A percentile compares a stretch with the other conserved stretches of the same genome.
Conservation (phyloP, 139 green algal species). For the Auxenochlorella protothecoides region DNA sequence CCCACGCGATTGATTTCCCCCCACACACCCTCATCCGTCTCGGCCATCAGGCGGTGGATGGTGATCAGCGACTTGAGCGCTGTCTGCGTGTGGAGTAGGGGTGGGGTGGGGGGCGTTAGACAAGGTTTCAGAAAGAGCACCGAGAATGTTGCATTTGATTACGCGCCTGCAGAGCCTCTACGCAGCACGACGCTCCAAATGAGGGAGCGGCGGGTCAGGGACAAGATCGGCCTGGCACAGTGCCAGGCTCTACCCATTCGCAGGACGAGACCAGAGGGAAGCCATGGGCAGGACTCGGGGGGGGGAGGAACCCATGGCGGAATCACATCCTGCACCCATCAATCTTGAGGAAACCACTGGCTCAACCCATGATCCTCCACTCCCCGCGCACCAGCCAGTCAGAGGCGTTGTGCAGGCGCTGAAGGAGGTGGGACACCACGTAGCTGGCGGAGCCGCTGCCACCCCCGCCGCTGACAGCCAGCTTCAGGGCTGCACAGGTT, state of each 20-base stretch:
- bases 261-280: no score
- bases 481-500: conserved; percentile 20
- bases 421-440: conserved; percentile 27
- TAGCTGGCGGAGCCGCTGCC: conserved; percentile 15
- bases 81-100: conserved; percentile 15
- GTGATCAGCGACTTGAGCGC: conserved; percentile 77
- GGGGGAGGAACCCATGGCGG: no score
- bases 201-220: not conserved
- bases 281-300: no score
- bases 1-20: not conserved
- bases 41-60: conserved; percentile 74
- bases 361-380: not conserved
- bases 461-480: conserved; percentile 9
- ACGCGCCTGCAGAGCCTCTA: no score
- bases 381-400: conserved; percentile 37
- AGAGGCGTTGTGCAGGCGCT: conserved; percentile 29
- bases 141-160: no score
- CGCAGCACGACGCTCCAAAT: not conserved
- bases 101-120: no score
- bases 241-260: no score
- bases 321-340: no score
- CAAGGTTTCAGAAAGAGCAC: no score
- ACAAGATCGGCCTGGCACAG: no score
- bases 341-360: no score
- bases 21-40: conserved; percentile 44